Conservation (phyloP, 179 eudicot genomes). For the Carnegiea gigantea region DNA sequence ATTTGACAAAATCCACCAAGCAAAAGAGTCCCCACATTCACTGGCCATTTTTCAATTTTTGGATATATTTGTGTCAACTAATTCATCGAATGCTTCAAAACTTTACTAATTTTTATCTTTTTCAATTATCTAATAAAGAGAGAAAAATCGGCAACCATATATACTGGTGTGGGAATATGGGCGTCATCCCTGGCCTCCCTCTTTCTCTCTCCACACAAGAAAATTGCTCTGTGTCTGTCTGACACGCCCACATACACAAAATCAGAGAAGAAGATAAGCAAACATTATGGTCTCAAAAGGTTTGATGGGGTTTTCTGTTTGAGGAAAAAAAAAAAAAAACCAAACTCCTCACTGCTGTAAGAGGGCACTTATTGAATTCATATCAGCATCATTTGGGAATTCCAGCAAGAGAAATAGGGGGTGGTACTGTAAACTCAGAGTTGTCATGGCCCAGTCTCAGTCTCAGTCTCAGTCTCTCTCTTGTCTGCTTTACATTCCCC, state of each 20-base stretch:
- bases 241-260: constrained; percentile 27
- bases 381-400: constrained; percentile 22
- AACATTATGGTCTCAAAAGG: not conserved
- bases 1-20: not conserved
- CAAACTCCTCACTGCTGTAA: not conserved
- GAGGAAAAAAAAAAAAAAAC: not conserved
- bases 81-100: not conserved
- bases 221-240: constrained; percentile 22
- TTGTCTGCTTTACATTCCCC: constrained; percentile 32
- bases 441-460: constrained; percentile 46
- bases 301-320: constrained; percentile 6
- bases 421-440: constrained; percentile 25
- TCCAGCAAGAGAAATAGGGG: not conserved
- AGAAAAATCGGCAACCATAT: not conserved
- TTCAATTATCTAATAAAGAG: not conserved
- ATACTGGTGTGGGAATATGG: not conserved
- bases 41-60: not conserved
- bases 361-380: not conserved
- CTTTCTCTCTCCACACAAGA: constrained; percentile 6
- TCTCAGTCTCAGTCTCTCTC: constrained; percentile 7
- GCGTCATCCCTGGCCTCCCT: not conserved
- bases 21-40: not conserved
- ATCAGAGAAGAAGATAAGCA: constrained; percentile 21
- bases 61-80: not conserved
- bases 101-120: not conserved